Conservation (phyloP, 208 protist genomes). For the Herpetomonas samuelpessoai region DNA sequence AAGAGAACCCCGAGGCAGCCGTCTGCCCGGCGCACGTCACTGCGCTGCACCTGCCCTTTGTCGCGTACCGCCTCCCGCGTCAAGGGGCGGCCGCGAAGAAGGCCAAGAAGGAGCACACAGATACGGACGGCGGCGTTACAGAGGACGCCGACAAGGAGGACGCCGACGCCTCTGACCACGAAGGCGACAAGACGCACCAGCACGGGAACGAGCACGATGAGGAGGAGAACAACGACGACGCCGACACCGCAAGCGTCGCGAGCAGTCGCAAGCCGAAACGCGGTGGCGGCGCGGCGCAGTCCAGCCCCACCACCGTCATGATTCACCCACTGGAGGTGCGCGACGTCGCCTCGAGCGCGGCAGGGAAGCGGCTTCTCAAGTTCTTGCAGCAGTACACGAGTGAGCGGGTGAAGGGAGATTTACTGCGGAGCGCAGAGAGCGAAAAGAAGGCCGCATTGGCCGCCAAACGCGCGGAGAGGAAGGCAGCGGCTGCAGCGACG, state of each 20-base stretch:
- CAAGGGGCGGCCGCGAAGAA: background rate
- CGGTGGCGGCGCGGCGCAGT: background rate
- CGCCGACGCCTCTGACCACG: background rate
- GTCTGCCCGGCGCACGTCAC: conserved; percentile 34
- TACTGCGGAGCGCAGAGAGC: conserved; percentile 26
- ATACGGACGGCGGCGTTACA: conserved; percentile 2
- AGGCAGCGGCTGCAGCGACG: background rate
- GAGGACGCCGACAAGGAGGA: conserved; percentile 16
- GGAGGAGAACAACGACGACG: conserved; percentile 11
- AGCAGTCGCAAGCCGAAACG: conserved; percentile 16
- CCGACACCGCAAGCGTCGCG: background rate
- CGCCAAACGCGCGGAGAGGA: background rate
- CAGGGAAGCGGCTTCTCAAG: conserved; percentile 58
- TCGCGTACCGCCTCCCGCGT: conserved; percentile 1
- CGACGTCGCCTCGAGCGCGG: conserved; percentile 29
- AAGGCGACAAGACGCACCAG: no score
- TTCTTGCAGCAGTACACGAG: conserved; percentile 78
- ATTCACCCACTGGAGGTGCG: conserved; percentile 63
- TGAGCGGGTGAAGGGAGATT: conserved; percentile 65
- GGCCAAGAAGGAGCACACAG: background rate
- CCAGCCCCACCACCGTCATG: conserved; percentile 12
- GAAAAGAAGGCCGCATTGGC: conserved; percentile 2
- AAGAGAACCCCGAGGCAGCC: conserved; percentile 25
- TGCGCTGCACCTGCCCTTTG: conserved; percentile 28
- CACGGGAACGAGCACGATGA: background rate